A percentile compares a stretch with the other conserved stretches of the same genome.
phyloP scores from a whole-genome alignment of 2,329 filamentous ascomycete species.

The Coniella lustricola region DNA sequence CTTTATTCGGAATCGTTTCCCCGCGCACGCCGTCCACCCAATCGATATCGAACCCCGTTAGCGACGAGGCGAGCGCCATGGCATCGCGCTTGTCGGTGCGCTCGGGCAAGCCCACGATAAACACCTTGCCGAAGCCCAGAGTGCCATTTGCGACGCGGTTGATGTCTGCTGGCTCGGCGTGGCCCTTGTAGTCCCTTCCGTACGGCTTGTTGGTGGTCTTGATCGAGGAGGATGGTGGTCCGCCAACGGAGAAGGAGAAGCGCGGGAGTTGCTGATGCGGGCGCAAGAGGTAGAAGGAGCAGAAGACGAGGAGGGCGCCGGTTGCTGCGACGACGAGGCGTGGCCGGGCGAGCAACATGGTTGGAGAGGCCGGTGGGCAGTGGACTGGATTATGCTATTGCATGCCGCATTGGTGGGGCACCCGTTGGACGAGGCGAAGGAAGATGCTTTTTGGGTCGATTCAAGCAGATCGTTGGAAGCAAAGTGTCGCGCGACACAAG shows the following conservation, averaged over 20 bases:
- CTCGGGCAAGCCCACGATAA: slow-evolving; percentile 44
- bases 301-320: not conserved
- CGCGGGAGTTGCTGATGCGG: slow-evolving; percentile 1
- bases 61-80: slow-evolving; percentile 38
- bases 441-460: too few species aligned
- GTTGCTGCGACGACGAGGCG: slow-evolving; percentile 1
- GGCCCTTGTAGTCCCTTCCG: slow-evolving; percentile 16
- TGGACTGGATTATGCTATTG: not conserved
- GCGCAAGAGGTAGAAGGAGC: slow-evolving; percentile 13
- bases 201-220: slow-evolving; percentile 8
- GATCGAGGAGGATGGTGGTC: not conserved
- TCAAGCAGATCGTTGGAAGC: too few species aligned
- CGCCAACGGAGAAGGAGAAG: not conserved
- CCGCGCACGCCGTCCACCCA: slow-evolving; percentile 40
- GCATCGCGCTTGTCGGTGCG: slow-evolving; percentile 45
- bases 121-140: slow-evolving; percentile 25
- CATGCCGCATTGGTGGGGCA: too few species aligned
- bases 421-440: too few species aligned
- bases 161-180: slow-evolving; percentile 17
- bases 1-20: slow-evolving; percentile 30
- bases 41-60: slow-evolving; percentile 36
- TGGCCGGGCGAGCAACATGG: slow-evolving; percentile 12
- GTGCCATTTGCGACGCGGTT: slow-evolving; percentile 22
- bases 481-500: too few species aligned
- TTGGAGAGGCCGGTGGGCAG: not conserved